phyloP scores from a whole-genome alignment of 1,284 basidiomycete genomes.

The Ganoderma resinaceum region DNA sequence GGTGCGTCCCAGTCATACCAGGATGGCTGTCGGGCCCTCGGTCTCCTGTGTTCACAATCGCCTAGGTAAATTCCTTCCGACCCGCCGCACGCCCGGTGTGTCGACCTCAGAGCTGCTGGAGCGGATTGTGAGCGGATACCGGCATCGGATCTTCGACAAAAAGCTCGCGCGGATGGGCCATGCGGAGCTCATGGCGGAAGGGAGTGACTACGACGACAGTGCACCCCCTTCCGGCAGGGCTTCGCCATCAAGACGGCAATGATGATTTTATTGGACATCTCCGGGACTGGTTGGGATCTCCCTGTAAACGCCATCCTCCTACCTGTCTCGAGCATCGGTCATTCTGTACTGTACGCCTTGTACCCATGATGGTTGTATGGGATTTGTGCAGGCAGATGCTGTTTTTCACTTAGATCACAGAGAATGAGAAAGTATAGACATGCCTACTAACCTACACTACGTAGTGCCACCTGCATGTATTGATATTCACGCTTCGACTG shows the following conservation, averaged over 20 bases:
- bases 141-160: conserved; percentile 84
- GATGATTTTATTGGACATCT: background rate
- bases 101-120: conserved; percentile 94
- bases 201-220: conserved; percentile 45
- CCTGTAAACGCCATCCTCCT: background rate
- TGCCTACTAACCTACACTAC: background rate
- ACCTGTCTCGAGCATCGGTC: background rate
- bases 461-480: conserved; percentile 5
- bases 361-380: background rate
- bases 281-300: too few relatives aligned
- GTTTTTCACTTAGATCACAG: background rate
- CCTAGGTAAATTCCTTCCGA: conserved; percentile 93
- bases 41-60: background rate
- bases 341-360: background rate
- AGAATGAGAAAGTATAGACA: background rate
- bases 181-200: conserved; percentile 62
- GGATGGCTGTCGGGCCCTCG: background rate
- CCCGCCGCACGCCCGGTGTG: conserved; percentile 92
- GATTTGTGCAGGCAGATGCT: background rate
- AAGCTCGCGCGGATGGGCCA: conserved; percentile 90
- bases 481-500: background rate
- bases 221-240: conserved; percentile 26
- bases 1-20: conserved; percentile 52
- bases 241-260: conserved; percentile 19
- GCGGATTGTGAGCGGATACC: conserved; percentile 86